A percentile compares a stretch with the other conserved stretches of the same genome.
phyloP scores from a whole-genome alignment of 805 yeast species.

The Clavispora carvajalis region DNA sequence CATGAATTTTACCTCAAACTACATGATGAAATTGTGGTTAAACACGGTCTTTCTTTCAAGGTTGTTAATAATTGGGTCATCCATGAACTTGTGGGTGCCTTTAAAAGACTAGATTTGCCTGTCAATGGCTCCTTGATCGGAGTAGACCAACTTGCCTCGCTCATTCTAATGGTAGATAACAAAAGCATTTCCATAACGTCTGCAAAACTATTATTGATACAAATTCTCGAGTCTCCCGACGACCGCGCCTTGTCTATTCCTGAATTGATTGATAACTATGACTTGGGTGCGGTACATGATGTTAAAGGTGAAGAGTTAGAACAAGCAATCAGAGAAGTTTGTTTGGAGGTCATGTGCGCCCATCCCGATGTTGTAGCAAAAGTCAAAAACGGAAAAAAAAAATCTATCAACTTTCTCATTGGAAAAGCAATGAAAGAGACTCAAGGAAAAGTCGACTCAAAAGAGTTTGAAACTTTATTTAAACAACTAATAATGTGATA shows the following conservation, averaged over 20 bases:
- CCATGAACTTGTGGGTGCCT: slow-evolving; percentile 71
- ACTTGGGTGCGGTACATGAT: slow-evolving; percentile 32
- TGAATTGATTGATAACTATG: slow-evolving; percentile 50
- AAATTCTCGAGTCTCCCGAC: slow-evolving; percentile 50
- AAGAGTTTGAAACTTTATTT: slow-evolving; percentile 22
- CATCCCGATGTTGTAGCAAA: slow-evolving; percentile 53
- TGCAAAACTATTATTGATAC: slow-evolving; percentile 60
- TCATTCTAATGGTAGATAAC: slow-evolving; percentile 46
- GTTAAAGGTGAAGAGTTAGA: slow-evolving; percentile 27
- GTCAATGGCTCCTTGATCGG: slow-evolving; percentile 26
- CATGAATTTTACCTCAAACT: slow-evolving; percentile 50
- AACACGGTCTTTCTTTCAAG: slow-evolving; percentile 23
- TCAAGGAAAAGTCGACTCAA: slow-evolving; percentile 54
- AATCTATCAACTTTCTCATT: slow-evolving; percentile 68
- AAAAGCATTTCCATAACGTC: slow-evolving; percentile 57
- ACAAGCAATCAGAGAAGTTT: slow-evolving; percentile 34
- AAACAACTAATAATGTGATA: slow-evolving; percentile 12
- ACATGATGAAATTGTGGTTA: slow-evolving; percentile 19
- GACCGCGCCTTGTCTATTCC: slow-evolving; percentile 22
- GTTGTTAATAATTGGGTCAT: slow-evolving; percentile 72
- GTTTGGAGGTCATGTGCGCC: slow-evolving; percentile 39
- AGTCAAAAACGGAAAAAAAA: slow-evolving; percentile 53
- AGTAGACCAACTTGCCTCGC: slow-evolving; percentile 44
- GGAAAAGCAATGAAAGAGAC: slow-evolving; percentile 82
- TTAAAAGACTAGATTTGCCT: slow-evolving; percentile 45